A percentile compares a stretch with the other conserved stretches of the same genome.
Evolutionary conservation across 306 rosid genomes (phyloP).

Genomic region (Hippophae tibetana): DNA sequence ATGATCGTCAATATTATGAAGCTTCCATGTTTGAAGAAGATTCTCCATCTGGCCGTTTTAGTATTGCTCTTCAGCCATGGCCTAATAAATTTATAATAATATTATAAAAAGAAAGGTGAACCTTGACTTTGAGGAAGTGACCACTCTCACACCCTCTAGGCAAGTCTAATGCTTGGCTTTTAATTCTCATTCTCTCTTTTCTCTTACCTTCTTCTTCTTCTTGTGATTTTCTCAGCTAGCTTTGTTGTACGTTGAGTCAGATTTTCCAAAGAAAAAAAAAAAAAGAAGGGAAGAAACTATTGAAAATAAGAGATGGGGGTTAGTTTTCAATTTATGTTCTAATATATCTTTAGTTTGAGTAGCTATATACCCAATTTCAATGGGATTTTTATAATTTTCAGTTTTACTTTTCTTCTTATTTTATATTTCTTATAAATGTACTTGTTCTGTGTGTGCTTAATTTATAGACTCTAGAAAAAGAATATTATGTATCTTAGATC

Average conservation of each 20-base stretch:
- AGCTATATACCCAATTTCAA: too few species aligned
- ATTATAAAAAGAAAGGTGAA: neutral
- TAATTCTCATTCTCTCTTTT: neutral
- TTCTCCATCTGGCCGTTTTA: constrained; percentile 2
- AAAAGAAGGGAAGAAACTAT: too few species aligned
- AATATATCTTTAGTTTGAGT: too few species aligned
- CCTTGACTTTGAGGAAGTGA: constrained; percentile 26
- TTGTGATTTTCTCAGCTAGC: neutral
- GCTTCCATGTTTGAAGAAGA: constrained; percentile 10
- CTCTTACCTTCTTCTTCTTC: neutral
- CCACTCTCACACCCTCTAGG: constrained; percentile 43
- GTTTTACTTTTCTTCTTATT: too few species aligned
- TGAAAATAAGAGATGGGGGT: neutral
- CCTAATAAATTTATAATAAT: constrained; percentile 18
- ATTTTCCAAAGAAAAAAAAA: too few species aligned
- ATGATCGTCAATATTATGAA: neutral
- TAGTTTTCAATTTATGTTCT: too few species aligned
- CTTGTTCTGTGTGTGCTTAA: too few species aligned
- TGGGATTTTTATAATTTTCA: too few species aligned
- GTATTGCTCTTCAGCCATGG: constrained; percentile 32
- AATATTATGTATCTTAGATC: too few species aligned
- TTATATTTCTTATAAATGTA: too few species aligned
- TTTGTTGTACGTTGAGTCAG: neutral
- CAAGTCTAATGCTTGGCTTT: constrained; percentile 98
- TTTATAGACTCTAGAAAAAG: too few species aligned